phyloP scores from a whole-genome alignment of 1,284 basidiomycete genomes.

The Sanguinoderma infundibulare region DNA sequence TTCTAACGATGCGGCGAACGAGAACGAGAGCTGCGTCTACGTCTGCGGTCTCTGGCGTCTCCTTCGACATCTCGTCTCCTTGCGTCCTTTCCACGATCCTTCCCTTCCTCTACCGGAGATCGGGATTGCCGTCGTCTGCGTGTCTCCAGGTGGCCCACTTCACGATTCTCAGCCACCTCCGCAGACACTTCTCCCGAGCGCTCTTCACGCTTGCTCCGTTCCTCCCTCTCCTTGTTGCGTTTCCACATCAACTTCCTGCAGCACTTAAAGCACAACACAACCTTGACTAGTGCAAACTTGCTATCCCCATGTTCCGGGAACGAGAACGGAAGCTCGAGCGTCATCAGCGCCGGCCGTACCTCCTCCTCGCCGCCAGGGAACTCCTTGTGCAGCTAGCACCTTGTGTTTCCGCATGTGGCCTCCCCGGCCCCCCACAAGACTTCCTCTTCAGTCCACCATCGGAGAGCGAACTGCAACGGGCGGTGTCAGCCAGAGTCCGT shows the following conservation, averaged over 20 bases:
- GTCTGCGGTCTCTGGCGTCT: neutral
- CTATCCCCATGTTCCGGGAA: conserved; percentile 79
- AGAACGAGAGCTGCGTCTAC: conserved; percentile 24
- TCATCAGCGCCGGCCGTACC: conserved; percentile 50
- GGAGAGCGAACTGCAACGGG: conserved; percentile 78
- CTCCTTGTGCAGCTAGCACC: conserved; percentile 71
- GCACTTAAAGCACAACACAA: conserved; percentile 82
- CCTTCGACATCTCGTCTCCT: neutral
- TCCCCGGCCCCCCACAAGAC: conserved; percentile 86
- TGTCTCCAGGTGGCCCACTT: neutral
- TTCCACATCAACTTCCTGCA: conserved; percentile 87
- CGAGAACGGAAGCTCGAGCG: conserved; percentile 86
- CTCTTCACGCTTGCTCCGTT: conserved; percentile 3
- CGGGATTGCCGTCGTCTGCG: neutral
- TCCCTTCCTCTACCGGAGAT: neutral
- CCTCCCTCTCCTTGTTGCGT: conserved; percentile 66
- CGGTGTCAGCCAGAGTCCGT: neutral
- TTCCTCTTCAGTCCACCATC: conserved; percentile 91
- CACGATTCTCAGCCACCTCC: neutral
- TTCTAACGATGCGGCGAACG: conserved; percentile 19
- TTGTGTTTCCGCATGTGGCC: conserved; percentile 85
- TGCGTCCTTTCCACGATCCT: neutral
- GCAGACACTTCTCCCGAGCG: neutral
- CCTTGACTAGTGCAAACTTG: conserved; percentile 87
- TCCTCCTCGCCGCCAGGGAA: conserved; percentile 27